Conservation (phyloP, 2,329 filamentous ascomycete genomes). For the Achaetomium macrosporum region DNA sequence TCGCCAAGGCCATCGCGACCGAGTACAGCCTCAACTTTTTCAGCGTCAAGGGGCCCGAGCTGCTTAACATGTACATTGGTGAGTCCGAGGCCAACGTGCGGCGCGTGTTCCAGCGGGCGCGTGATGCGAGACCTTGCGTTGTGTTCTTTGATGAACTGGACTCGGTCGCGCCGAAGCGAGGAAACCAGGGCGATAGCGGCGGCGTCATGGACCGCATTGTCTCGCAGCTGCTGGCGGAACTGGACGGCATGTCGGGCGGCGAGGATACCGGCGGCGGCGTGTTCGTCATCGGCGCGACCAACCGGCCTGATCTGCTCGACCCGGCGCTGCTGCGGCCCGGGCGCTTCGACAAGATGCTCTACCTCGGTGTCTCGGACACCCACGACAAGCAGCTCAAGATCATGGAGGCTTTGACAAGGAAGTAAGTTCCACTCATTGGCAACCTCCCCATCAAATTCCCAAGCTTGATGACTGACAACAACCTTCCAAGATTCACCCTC, state of each 20-base stretch:
- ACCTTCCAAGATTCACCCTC: constrained; percentile 70
- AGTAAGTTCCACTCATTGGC: constrained; percentile 52
- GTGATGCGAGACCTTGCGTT: constrained; percentile 80
- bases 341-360: constrained; percentile 97
- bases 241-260: constrained; percentile 96
- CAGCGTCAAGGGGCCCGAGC: constrained; percentile 83
- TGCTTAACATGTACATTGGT: constrained; percentile 95
- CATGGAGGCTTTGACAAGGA: constrained; percentile 86
- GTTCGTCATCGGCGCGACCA: constrained; percentile 95
- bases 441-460: too few species aligned
- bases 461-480: neutral
- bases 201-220: constrained; percentile 99
- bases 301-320: constrained; percentile 87
- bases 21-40: constrained; percentile 95
- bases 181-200: constrained; percentile 93
- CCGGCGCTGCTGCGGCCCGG: constrained; percentile 84
- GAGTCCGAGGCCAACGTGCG: constrained; percentile 90
- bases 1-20: constrained; percentile 88
- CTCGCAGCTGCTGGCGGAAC: constrained; percentile 85
- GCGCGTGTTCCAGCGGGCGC: constrained; percentile 78
- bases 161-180: constrained; percentile 90
- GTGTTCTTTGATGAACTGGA: constrained; percentile 94
- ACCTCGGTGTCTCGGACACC: constrained; percentile 91
- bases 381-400: constrained; percentile 96
- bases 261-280: constrained; percentile 77